Base-by-base conservation (phyloP, 2,329 filamentous ascomycete genomes). In the Dothistroma pini region DNA sequence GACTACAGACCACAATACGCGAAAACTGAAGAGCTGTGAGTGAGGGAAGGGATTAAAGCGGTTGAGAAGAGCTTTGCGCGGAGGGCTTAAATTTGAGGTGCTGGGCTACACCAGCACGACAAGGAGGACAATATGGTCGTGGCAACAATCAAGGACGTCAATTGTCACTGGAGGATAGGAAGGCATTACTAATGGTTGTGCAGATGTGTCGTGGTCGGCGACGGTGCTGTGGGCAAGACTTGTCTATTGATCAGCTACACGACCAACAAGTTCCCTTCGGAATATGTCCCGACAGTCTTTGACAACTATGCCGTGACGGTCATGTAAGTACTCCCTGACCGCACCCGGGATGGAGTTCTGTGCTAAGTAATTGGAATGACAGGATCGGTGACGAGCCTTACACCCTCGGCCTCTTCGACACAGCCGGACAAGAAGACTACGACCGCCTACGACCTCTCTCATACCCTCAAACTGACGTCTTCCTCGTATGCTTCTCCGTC, bases 281-380 rank as follows among this genome's bases (percentile, higher is more conserved):
- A 99, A 93, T 99, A 99, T 78, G 95, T 99, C 61, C 95, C 95
- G 56, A 99, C 95, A 32, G 95, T 99, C 67, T 99, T 99, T 79
- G 95, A 99, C 79, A 99, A 99, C 81, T 99, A 99, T 85, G 95
- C 95, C 61, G 95, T 99, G 76, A 99, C 95, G 69, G 95, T 99
- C 70, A 99, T 99, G 95, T 72, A 66, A 14, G 70, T 21, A 38
- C 5, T 19, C 4, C 6, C 21, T 10, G 11, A 35, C 19, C 12
- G 9, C 32, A 5, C 29, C 11, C 22, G 5, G 21, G 25, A 12
- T 44, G 34, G 2, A 29, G 34, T 35, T 9, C 2, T 51, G 29
- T 51, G 52, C 29, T 47, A 32, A 53, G 62, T 65, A 57, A 70
- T 59, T 50, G 63, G 55, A 66, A 29, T 47, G 61, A 58, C 74